Evolutionary conservation across 352 stramenopile species (phyloP).

Genomic region (Thalassiosira sp.): DNA sequence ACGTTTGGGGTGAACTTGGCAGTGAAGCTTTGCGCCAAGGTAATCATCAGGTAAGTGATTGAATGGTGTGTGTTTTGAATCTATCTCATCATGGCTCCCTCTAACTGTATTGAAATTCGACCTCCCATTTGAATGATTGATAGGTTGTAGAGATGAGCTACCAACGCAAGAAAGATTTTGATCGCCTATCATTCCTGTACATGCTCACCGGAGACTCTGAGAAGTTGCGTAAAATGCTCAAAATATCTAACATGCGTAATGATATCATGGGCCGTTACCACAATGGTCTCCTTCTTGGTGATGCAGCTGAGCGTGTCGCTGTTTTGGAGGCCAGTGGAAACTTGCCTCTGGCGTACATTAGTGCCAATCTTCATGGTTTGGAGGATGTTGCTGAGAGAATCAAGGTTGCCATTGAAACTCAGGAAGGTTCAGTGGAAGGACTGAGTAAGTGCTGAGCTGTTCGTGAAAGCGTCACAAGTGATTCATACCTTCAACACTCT

Average conservation of each 20-base stretch:
- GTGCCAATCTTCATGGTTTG: constrained; percentile 93
- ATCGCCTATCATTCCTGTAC: constrained; percentile 99
- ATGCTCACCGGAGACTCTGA: constrained; percentile 97
- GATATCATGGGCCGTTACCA: constrained; percentile 99
- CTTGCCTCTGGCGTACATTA: constrained; percentile 94
- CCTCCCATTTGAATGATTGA: background rate
- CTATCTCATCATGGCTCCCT: background rate
- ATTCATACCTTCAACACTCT: constrained; percentile 1
- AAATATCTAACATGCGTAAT: constrained; percentile 96
- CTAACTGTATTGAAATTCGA: background rate
- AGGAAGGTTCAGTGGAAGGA: constrained; percentile 80
- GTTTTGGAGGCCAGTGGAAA: constrained; percentile 96
- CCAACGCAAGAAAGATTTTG: constrained; percentile 99
- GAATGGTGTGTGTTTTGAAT: background rate
- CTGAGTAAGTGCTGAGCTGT: constrained; percentile 48
- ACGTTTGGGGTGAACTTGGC: constrained; percentile 96
- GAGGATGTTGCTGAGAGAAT: constrained; percentile 93
- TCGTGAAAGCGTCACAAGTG: background rate
- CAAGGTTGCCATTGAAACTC: constrained; percentile 89
- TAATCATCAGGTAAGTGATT: constrained; percentile 89
- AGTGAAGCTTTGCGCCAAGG: constrained; percentile 96
- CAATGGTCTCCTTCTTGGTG: constrained; percentile 97
- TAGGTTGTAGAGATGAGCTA: constrained; percentile 98
- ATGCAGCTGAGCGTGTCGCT: constrained; percentile 93
- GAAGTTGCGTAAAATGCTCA: constrained; percentile 99